Evolutionary conservation across 805 yeast genomes (phyloP).

Genomic region (Candida chilensis): DNA sequence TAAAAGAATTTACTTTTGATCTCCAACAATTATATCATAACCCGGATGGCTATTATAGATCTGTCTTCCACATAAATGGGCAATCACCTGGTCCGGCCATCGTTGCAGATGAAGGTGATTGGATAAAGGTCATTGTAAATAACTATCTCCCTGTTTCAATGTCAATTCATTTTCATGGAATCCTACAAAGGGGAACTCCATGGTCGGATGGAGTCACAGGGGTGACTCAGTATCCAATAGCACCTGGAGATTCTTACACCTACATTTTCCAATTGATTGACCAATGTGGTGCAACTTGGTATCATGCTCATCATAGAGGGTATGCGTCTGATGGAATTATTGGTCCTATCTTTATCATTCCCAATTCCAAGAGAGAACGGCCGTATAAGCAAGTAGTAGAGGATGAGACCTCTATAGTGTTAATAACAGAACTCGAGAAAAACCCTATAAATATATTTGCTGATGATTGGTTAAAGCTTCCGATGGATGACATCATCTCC

Average conservation of each 20-base stretch:
- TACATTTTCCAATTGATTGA: slow-evolving; percentile 28
- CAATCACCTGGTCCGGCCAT: slow-evolving; percentile 42
- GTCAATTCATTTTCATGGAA: slow-evolving; percentile 46
- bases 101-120: slow-evolving; percentile 20
- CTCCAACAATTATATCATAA: no score
- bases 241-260: slow-evolving; percentile 26
- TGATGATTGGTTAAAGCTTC: slow-evolving; percentile 27
- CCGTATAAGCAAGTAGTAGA: slow-evolving; percentile 19
- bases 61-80: slow-evolving; percentile 27
- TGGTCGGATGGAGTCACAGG: slow-evolving; percentile 44
- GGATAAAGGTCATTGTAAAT: slow-evolving; percentile 21
- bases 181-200: slow-evolving; percentile 33
- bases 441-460: slow-evolving; percentile 17
- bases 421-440: slow-evolving; percentile 14
- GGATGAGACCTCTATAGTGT: slow-evolving; percentile 14
- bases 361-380: slow-evolving; percentile 13
- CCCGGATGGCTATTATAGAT: slow-evolving; percentile 24
- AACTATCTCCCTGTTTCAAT: slow-evolving; percentile 29
- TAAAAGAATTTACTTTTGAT: no score
- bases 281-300: slow-evolving; percentile 46
- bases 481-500: slow-evolving; percentile 21
- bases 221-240: slow-evolving; percentile 42
- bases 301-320: slow-evolving; percentile 40
- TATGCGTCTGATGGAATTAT: slow-evolving; percentile 39
- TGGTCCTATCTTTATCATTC: slow-evolving; percentile 36